phyloP scores from a whole-genome alignment of 306 rosid genomes.

The Ochetophila trinervis region DNA sequence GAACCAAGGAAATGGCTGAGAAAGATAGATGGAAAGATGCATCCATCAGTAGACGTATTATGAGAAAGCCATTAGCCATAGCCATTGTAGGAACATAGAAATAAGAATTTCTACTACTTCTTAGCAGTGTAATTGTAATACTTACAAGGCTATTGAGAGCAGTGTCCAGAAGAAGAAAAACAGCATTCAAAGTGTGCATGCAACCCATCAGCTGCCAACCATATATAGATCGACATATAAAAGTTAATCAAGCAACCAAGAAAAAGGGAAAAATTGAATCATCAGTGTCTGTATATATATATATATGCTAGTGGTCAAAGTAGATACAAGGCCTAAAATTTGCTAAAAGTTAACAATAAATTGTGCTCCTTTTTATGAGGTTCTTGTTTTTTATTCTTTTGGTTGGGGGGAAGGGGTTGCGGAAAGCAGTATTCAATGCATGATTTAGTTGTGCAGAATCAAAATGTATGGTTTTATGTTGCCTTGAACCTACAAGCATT shows the following conservation, averaged over 20 bases:
- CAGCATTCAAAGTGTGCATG: constrained; percentile 66
- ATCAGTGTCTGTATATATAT: too few relatives aligned
- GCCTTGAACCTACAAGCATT: too few relatives aligned
- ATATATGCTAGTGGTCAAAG: too few relatives aligned
- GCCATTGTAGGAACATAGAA: not conserved
- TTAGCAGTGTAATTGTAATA: not conserved
- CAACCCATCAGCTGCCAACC: constrained; percentile 65
- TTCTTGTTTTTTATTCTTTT: too few relatives aligned
- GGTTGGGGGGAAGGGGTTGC: too few relatives aligned
- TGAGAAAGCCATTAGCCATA: not conserved
- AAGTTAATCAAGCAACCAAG: not conserved
- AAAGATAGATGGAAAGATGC: not conserved
- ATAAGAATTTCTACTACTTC: not conserved
- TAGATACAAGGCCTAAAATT: too few relatives aligned
- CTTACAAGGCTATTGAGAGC: constrained; percentile 74
- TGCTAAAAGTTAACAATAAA: too few relatives aligned
- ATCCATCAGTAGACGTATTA: not conserved
- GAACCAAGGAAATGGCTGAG: constrained; percentile 80
- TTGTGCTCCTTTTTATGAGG: too few relatives aligned
- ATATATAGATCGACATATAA: constrained; percentile 4
- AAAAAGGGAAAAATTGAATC: too few relatives aligned
- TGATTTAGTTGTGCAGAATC: too few relatives aligned
- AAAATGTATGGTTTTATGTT: too few relatives aligned
- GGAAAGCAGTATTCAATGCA: too few relatives aligned
- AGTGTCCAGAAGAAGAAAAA: constrained; percentile 68